Percentiles rank a stretch among this genome's conserved stretches.
These are phyloP conservation scores for Quercus agrifolia DNA, from an alignment of 306 rosid species.

Conservation along the genomic window DNA sequence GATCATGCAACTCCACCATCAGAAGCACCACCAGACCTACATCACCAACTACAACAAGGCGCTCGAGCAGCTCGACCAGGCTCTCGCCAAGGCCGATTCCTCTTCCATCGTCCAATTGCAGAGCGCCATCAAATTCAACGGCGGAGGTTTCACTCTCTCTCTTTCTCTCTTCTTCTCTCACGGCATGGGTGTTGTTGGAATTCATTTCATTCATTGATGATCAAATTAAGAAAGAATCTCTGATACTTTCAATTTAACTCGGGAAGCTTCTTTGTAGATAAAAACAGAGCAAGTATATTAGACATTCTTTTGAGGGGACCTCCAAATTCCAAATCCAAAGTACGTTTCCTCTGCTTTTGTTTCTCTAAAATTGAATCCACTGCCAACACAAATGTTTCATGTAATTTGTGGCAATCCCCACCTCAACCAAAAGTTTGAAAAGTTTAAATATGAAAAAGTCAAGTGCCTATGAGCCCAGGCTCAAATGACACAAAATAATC, in stretches of 20 bases:
- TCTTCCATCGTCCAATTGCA: conserved; percentile 29
- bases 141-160: conserved; percentile 38
- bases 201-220: too few species aligned
- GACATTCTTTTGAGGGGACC: too few species aligned
- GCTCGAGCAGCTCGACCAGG: conserved; percentile 46
- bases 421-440: too few species aligned
- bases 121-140: conserved; percentile 50
- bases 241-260: too few species aligned
- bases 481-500: too few species aligned
- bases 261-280: too few species aligned
- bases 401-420: background rate
- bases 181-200: too few species aligned
- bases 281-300: too few species aligned
- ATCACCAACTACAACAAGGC: conserved; percentile 61
- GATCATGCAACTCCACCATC: conserved; percentile 55
- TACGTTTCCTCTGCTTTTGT: background rate
- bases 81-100: conserved; percentile 38
- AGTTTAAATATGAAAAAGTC: background rate
- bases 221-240: too few species aligned
- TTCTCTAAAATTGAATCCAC: background rate
- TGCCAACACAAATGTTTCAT: background rate
- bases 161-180: background rate
- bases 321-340: background rate
- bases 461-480: too few species aligned
- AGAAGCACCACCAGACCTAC: conserved; percentile 54